Conservation (phyloP, 2,329 filamentous ascomycete genomes). For the Shiraia bambusicola region DNA sequence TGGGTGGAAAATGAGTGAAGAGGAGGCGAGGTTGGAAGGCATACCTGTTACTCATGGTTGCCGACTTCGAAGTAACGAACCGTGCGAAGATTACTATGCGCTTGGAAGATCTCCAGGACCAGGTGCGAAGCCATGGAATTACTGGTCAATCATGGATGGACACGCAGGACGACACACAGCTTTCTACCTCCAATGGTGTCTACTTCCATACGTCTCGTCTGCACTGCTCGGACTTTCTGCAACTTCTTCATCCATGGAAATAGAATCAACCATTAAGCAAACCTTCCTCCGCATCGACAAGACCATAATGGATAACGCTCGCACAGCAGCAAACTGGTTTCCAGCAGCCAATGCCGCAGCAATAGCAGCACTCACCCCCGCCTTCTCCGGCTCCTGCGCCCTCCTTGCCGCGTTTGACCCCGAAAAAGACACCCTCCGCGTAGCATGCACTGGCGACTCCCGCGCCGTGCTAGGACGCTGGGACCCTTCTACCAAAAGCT, state of each 20-base stretch:
- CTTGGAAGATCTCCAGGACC: constrained; percentile 33
- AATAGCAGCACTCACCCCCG: constrained; percentile 37
- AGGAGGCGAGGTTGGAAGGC: constrained; percentile 22
- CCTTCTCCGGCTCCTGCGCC: constrained; percentile 62
- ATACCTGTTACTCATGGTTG: constrained; percentile 40
- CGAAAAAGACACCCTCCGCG: constrained; percentile 54
- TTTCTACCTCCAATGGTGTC: constrained; percentile 43
- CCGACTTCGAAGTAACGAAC: constrained; percentile 32
- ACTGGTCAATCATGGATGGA: constrained; percentile 53
- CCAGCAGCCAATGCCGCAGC: constrained; percentile 37
- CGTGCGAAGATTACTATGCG: constrained; percentile 37
- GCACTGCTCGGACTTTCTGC: constrained; percentile 37
- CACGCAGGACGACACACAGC: constrained; percentile 52
- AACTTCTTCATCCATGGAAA: constrained; percentile 47
- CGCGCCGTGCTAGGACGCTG: constrained; percentile 63
- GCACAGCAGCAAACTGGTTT: constrained; percentile 42
- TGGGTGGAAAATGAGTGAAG: constrained; percentile 32
- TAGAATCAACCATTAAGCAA: constrained; percentile 59
- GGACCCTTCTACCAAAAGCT: constrained; percentile 48
- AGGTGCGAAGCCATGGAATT: constrained; percentile 36
- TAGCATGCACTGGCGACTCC: constrained; percentile 69
- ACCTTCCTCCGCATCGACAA: constrained; percentile 61
- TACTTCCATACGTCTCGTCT: constrained; percentile 49
- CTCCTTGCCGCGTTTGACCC: constrained; percentile 65
- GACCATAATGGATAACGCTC: constrained; percentile 51